A percentile compares a stretch with the other conserved stretches of the same genome.
These are phyloP conservation scores for Penicillium brasilianum DNA, from an alignment of 2,329 filamentous ascomycete species.

Conservation along the genomic window DNA sequence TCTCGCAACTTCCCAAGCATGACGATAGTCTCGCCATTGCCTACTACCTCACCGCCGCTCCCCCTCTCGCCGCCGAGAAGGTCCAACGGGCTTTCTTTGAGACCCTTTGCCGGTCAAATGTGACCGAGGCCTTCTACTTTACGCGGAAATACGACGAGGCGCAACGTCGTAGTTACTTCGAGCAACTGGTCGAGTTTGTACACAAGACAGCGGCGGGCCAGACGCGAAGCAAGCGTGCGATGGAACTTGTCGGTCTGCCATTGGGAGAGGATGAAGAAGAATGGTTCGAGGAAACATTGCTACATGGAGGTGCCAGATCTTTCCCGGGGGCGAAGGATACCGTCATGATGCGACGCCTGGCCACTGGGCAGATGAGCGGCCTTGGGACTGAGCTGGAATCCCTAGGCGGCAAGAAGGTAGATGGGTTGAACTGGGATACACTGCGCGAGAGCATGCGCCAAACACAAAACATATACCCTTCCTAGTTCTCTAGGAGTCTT, in stretches of 20 bases:
- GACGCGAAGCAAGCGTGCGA: constrained; percentile 60
- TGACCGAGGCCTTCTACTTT: constrained; percentile 76
- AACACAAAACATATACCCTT: constrained; percentile 28
- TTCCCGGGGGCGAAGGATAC: constrained; percentile 73
- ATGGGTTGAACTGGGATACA: constrained; percentile 60
- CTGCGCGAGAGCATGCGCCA: constrained; percentile 45
- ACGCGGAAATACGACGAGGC: constrained; percentile 67
- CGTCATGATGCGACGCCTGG: constrained; percentile 73
- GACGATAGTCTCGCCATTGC: constrained; percentile 72
- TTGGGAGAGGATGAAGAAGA: constrained; percentile 72
- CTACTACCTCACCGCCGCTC: constrained; percentile 78
- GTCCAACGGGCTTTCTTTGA: constrained; percentile 71
- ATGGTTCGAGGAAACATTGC: constrained; percentile 74
- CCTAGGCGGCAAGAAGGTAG: constrained; percentile 52
- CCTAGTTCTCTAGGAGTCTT: constrained; percentile 9
- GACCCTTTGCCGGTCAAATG: constrained; percentile 68
- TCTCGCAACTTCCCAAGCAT: constrained; percentile 59
- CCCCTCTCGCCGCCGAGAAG: constrained; percentile 67
- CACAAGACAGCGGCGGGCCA: constrained; percentile 51
- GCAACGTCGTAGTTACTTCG: constrained; percentile 68
- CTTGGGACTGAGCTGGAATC: constrained; percentile 42
- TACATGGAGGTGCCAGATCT: constrained; percentile 66
- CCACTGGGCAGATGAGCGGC: constrained; percentile 60
- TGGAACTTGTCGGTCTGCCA: constrained; percentile 74
- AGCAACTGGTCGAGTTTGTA: constrained; percentile 66